phyloP scores from a whole-genome alignment of 495 filamentous ascomycete species.

The Entonaema liquescens region DNA sequence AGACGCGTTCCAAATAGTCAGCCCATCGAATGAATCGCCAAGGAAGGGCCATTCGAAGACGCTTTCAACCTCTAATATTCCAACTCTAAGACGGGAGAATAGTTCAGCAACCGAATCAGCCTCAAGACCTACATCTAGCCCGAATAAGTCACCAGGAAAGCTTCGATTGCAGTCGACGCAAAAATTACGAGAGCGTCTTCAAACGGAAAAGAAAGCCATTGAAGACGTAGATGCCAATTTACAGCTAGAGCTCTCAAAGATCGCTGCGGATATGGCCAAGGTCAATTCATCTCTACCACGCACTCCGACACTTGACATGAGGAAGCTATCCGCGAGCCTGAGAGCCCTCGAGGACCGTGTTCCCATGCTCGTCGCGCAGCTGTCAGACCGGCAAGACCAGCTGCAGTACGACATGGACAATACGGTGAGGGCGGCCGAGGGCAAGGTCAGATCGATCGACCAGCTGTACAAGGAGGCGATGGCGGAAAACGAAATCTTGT shows the following conservation, averaged over 20 bases:
- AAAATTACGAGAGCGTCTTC: slow-evolving; percentile 89
- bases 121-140: slow-evolving; percentile 48
- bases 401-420: slow-evolving; percentile 74
- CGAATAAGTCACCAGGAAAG: slow-evolving; percentile 62
- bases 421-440: slow-evolving; percentile 74
- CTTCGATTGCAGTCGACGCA: slow-evolving; percentile 89
- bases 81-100: slow-evolving; percentile 51
- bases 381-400: slow-evolving; percentile 65
- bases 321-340: slow-evolving; percentile 64
- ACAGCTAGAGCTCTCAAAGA: slow-evolving; percentile 79
- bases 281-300: slow-evolving; percentile 59
- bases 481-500: slow-evolving; percentile 93
- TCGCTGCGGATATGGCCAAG: slow-evolving; percentile 81
- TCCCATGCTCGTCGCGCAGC: slow-evolving; percentile 66
- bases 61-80: slow-evolving; percentile 58
- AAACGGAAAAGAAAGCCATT: slow-evolving; percentile 79
- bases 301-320: slow-evolving; percentile 52
- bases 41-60: slow-evolving; percentile 50
- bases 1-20: slow-evolving; percentile 39
- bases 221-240: slow-evolving; percentile 72
- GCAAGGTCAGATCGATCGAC: slow-evolving; percentile 83
- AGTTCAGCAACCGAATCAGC: slow-evolving; percentile 36
- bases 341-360: slow-evolving; percentile 71
- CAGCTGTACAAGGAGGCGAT: slow-evolving; percentile 88
- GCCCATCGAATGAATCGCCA: slow-evolving; percentile 22